Evolutionary conservation across 2,329 filamentous ascomycete genomes (phyloP), one percentile per base, ranked within the genome.

Genomic region (Beauveria scarabaeidicola): DNA sequence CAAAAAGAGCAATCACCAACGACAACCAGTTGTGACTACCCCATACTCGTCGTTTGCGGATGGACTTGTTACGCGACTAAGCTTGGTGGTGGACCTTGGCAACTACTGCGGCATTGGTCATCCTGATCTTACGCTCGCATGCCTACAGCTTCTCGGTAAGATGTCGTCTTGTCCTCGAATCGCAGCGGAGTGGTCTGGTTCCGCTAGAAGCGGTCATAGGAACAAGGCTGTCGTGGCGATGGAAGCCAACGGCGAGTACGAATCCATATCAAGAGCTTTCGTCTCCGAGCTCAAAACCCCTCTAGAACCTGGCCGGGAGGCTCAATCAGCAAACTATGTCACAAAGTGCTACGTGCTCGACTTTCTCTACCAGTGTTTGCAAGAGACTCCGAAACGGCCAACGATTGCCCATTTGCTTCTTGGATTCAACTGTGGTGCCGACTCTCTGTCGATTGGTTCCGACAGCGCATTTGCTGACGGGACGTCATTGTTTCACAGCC

Each of bases 11-110:
- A 81, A 79, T 29, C 77, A 81, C 52, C 81, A 84, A 54, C 78
- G 82, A 29, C 75, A 78, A 9, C 80, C 82, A 4, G 86, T 94
- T 23, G 82, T 87, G 0, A 75, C 75, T 53, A 83, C 88, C 6
- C 86, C 90, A 0, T 89, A 93, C 65, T 81, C 88, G n/a, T 92
- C 89, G 0, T 93, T 99, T 67, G 93, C 97, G 69, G 95, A 99
- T 68, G 91, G 90, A 8, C 79, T 99, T 21, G 79, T 96, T 43
- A 91, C 87, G 61, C 88, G 94, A 66, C 77, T 99, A 29, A 79
- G 82, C 46, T 77, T 96, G 7, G 83, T 97, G 44, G 86, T 91
- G 3, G 87, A 94, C 64, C 77, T 99, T 25, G 92, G 92, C 32
- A 82, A 90, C 36, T 97, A 94, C 70, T 93, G 91, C 66, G 89